Evolutionary conservation across 2,329 filamentous ascomycete species (phyloP).

Genomic region (Cadophora luteo-olivacea): DNA sequence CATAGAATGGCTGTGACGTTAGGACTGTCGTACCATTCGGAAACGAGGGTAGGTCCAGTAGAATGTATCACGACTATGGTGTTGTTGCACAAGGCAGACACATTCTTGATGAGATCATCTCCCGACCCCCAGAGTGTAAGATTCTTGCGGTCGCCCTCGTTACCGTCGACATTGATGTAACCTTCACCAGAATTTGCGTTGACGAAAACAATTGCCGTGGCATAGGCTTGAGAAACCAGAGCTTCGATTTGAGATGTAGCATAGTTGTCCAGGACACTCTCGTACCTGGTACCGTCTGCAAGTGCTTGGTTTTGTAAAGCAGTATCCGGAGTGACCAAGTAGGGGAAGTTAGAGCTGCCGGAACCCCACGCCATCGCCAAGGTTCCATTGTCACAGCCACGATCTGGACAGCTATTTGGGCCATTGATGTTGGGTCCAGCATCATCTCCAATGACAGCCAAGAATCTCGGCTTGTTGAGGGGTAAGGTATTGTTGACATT

Average conservation of each 20-base stretch:
- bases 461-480: conserved; percentile 76
- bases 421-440: conserved; percentile 75
- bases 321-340: conserved; percentile 78
- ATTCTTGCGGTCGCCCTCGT: conserved; percentile 89
- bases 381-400: conserved; percentile 63
- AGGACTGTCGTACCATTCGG: conserved; percentile 74
- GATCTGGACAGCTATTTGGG: conserved; percentile 77
- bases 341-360: conserved; percentile 75
- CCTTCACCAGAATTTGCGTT: conserved; percentile 89
- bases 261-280: conserved; percentile 72
- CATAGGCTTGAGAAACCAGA: conserved; percentile 67
- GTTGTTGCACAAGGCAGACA: conserved; percentile 80
- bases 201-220: conserved; percentile 84
- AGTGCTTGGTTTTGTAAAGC: conserved; percentile 70
- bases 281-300: conserved; percentile 64
- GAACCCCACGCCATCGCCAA: conserved; percentile 83
- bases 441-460: conserved; percentile 83
- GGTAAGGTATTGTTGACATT: conserved; percentile 76
- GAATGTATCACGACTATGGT: conserved; percentile 93
- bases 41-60: conserved; percentile 78
- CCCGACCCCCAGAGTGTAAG: conserved; percentile 87
- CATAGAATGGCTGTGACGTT: conserved; percentile 87
- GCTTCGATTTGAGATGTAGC: conserved; percentile 70
- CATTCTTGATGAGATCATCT: conserved; percentile 80
- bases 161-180: conserved; percentile 82